Conservation (phyloP, 352 stramenopile species). For the Globisporangium heterothallicum region DNA sequence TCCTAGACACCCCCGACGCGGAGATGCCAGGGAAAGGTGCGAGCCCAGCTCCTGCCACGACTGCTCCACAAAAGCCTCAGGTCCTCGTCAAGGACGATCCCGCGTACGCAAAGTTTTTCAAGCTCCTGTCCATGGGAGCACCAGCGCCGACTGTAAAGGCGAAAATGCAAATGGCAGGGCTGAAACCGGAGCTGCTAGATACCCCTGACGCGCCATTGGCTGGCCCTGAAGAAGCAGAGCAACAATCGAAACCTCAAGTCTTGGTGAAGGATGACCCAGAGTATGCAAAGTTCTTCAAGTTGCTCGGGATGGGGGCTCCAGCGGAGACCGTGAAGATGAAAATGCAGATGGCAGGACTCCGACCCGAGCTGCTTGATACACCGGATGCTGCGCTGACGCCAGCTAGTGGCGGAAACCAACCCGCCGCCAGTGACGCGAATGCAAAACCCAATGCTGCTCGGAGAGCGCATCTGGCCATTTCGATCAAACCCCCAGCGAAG, state of each 20-base stretch:
- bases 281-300: slow-evolving; percentile 77
- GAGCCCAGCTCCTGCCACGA: too few species aligned
- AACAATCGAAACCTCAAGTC: slow-evolving; percentile 14
- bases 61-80: slow-evolving; percentile 13
- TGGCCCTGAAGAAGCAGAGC: background rate
- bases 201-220: slow-evolving; percentile 46
- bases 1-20: slow-evolving; percentile 61
- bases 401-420: slow-evolving; percentile 12
- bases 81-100: slow-evolving; percentile 59
- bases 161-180: slow-evolving; percentile 51
- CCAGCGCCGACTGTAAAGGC: slow-evolving; percentile 47
- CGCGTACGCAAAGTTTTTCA: slow-evolving; percentile 68
- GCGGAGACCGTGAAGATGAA: slow-evolving; percentile 49
- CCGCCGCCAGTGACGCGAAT: slow-evolving; percentile 7
- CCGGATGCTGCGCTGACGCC: slow-evolving; percentile 35
- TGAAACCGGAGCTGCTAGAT: slow-evolving; percentile 63
- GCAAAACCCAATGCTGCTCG: slow-evolving; percentile 14
- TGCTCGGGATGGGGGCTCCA: slow-evolving; percentile 55
- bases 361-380: slow-evolving; percentile 65
- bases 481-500: slow-evolving; percentile 59
- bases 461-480: slow-evolving; percentile 45
- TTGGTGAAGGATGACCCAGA: slow-evolving; percentile 60
- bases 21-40: slow-evolving; percentile 19
- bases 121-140: slow-evolving; percentile 54
- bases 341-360: slow-evolving; percentile 59